Evolutionary conservation across 345 rosid genomes (phyloP), one percentile per base, ranked within the genome.

Genomic region (Trapa incisa): DNA sequence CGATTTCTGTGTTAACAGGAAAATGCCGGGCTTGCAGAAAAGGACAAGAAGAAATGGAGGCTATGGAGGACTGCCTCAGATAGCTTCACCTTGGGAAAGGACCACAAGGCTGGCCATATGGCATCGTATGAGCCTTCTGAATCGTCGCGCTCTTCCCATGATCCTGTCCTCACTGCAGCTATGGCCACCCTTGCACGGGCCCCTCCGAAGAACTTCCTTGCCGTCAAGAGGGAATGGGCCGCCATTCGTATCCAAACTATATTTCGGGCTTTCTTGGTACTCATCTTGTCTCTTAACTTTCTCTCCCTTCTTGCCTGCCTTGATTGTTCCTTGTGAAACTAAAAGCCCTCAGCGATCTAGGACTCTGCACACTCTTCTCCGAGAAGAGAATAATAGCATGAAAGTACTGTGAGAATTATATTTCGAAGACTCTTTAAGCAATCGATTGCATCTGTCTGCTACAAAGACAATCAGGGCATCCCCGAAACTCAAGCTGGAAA

Each of bases 1-100:
- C 15, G 29, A 1, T 14, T 53, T 71, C 14, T 56, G 65, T 74
- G 39, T 62, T 77, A 65, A 17, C 50, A 77, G 90, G 89, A 78
- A 39, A 82, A 78, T 71, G 67, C 67, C 64, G 71, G 77, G 12
- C 6, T 12, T 58, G 63, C 38, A 10, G 85, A 76, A 35, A 84
- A 84, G 79, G 73, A 78, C 32, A 88, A 81, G 86, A 89, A 85
- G 86, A 93, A 89, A 69, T 91, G 97, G 96, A 87, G 81, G 80
- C 77, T 87, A 0, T 88, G 98, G 98, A 82, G 97, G 76, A 81
- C 86, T 67, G 78, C 98, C n/a, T 88, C 97, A 4, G 98, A 87
- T 41, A 85, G 86, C 62, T 73, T 75, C 7, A 72, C 71, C 14
- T 71, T 84, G 36, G 72, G 85, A 2, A 86, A 81, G 72, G 89